Conservation (phyloP, 148 eudicot genomes). For the Selenicereus undatus region DNA sequence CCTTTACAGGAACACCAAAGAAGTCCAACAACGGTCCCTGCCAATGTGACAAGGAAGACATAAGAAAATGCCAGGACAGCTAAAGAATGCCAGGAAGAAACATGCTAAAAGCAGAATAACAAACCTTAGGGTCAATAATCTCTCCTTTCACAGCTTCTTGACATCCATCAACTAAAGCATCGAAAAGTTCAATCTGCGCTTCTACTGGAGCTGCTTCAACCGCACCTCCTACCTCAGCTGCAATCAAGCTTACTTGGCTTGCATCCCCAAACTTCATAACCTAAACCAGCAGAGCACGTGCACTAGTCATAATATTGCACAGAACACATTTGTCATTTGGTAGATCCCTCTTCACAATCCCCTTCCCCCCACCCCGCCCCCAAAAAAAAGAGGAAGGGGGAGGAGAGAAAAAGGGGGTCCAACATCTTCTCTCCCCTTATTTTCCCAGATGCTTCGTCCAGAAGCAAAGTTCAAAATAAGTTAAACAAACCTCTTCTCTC, state of each 20-base stretch:
- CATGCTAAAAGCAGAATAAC: not conserved
- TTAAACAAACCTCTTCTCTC: not conserved
- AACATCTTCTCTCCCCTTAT: not conserved
- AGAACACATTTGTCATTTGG: not conserved
- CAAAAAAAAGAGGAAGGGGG: not conserved
- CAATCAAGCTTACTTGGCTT: constrained; percentile 74
- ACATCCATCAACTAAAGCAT: constrained; percentile 87
- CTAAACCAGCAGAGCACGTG: constrained; percentile 29
- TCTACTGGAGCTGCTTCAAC: constrained; percentile 87
- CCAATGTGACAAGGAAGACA: constrained; percentile 16
- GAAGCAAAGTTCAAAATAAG: not conserved
- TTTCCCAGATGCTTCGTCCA: not conserved
- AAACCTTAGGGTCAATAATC: constrained; percentile 66
- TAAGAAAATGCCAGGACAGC: constrained; percentile 6
- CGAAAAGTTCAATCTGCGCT: constrained; percentile 92
- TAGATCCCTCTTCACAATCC: not conserved
- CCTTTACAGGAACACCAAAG: constrained; percentile 96
- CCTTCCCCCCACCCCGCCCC: not conserved
- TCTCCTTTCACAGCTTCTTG: constrained; percentile 75
- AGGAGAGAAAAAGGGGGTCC: not conserved
- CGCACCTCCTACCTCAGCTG: constrained; percentile 85
- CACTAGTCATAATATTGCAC: no score
- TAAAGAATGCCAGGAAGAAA: constrained; percentile 3
- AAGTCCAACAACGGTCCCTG: constrained; percentile 94
- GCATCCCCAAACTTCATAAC: constrained; percentile 94